Evolutionary conservation across 495 filamentous ascomycete species (phyloP).

Genomic region (Glutinoglossum americanum): DNA sequence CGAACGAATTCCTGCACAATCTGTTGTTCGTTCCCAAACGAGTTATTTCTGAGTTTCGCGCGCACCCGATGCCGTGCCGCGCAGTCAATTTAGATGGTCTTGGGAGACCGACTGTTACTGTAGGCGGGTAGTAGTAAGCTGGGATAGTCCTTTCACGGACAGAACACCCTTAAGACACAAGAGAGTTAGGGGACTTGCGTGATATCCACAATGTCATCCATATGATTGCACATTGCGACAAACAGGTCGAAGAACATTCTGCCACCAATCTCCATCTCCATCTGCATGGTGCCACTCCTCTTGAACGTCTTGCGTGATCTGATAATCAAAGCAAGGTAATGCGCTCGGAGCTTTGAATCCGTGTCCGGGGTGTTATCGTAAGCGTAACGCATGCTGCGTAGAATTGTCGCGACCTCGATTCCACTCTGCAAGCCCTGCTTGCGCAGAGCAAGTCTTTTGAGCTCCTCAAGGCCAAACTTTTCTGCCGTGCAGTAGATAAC

Average conservation of each 20-base stretch:
- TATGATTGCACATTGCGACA: constrained; percentile 90
- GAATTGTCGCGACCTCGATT: constrained; percentile 67
- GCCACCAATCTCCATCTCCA: constrained; percentile 84
- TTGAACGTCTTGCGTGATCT: constrained; percentile 85
- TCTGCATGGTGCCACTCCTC: constrained; percentile 89
- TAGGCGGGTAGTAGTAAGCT: constrained; percentile 3
- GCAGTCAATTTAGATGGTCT: constrained; percentile 4
- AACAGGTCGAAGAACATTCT: constrained; percentile 94
- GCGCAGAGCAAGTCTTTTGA: constrained; percentile 62
- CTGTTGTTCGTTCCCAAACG: constrained; percentile 1
- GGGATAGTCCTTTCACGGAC: not conserved
- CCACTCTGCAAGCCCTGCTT: constrained; percentile 82
- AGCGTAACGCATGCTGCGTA: constrained; percentile 76
- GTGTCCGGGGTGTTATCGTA: constrained; percentile 85
- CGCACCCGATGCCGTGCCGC: not conserved
- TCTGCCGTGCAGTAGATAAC: constrained; percentile 79
- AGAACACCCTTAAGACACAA: not conserved
- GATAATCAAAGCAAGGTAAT: constrained; percentile 88
- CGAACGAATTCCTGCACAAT: not conserved
- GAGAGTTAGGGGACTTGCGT: constrained; percentile 12
- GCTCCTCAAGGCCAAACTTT: constrained; percentile 55
- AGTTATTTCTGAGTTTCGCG: not conserved
- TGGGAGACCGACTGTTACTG: constrained; percentile 6
- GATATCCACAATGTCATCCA: constrained; percentile 67
- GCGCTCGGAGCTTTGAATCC: constrained; percentile 74